phyloP scores from a whole-genome alignment of 2,329 filamentous ascomycete genomes.

The Diaporthe longicolla region DNA sequence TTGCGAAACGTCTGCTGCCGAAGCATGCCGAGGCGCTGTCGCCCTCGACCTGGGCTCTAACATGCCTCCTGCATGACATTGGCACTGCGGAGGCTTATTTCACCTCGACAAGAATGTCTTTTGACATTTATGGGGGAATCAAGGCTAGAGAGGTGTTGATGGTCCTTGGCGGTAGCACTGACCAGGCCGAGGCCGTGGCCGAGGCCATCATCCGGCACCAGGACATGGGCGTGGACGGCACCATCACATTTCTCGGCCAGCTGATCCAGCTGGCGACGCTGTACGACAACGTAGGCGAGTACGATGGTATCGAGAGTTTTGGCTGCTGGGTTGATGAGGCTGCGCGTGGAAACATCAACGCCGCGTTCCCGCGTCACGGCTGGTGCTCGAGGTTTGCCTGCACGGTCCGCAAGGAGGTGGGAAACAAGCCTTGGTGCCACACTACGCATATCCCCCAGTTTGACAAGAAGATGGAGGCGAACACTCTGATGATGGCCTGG shows the following conservation, averaged over 20 bases:
- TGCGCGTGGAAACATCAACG: neutral
- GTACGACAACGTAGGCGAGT: conserved; percentile 6
- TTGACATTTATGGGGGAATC: conserved; percentile 6
- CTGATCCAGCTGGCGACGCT: conserved; percentile 17
- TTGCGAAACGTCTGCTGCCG: conserved; percentile 1
- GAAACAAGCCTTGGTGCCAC: conserved; percentile 7
- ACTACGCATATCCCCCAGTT: conserved; percentile 13
- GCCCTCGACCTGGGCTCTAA: neutral
- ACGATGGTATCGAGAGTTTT: neutral
- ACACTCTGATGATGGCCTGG: conserved; percentile 11
- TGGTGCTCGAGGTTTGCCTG: conserved; percentile 9
- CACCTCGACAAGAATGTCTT: conserved; percentile 1
- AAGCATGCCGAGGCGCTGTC: conserved; percentile 18
- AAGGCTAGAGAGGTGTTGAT: conserved; percentile 7
- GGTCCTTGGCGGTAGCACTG: conserved; percentile 2
- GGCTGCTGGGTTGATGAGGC: neutral
- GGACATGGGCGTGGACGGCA: conserved; percentile 14
- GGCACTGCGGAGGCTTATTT: conserved; percentile 10
- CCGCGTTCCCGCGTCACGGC: conserved; percentile 7
- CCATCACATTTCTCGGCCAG: conserved; percentile 25
- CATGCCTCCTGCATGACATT: conserved; percentile 17
- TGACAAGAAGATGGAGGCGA: conserved; percentile 5
- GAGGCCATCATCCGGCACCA: conserved; percentile 22
- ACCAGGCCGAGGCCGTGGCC: conserved; percentile 19
- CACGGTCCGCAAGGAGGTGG: conserved; percentile 6